These are phyloP conservation scores for Cystobasidium tubakii DNA, from an alignment of 768 basidiomycete species.

Conservation along the genomic window DNA sequence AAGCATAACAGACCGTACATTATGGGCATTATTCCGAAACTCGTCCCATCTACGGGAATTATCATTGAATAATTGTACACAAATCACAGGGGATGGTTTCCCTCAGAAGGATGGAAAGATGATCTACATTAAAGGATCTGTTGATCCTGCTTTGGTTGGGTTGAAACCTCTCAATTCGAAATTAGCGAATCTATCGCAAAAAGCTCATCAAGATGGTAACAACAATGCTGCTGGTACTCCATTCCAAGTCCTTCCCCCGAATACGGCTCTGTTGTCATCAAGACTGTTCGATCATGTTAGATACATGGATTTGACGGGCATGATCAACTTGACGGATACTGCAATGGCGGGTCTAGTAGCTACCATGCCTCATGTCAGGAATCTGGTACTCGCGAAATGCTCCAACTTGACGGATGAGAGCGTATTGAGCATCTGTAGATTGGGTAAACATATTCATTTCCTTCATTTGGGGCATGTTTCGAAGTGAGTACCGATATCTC, in stretches of 20 bases:
- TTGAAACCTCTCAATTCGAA: conserved; percentile 5
- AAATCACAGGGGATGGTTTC: conserved; percentile 78
- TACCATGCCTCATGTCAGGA: conserved; percentile 75
- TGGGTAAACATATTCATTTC: conserved; percentile 90
- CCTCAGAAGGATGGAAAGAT: conserved; percentile 56
- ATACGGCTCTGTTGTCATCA: conserved; percentile 27
- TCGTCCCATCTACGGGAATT: conserved; percentile 83
- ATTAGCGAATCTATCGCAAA: background rate
- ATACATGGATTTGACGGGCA: conserved; percentile 86
- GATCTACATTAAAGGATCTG: conserved; percentile 23
- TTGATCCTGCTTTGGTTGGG: conserved; percentile 7
- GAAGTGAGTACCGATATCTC: conserved; percentile 47
- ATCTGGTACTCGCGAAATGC: conserved; percentile 82
- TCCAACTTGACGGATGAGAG: conserved; percentile 68
- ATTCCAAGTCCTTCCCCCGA: background rate
- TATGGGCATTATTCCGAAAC: conserved; percentile 77
- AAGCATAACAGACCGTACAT: conserved; percentile 65
- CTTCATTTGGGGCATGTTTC: conserved; percentile 85
- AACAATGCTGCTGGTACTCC: background rate
- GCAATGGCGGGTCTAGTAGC: conserved; percentile 75
- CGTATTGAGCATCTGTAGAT: conserved; percentile 72
- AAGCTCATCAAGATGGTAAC: background rate
- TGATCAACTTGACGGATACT: conserved; percentile 69
- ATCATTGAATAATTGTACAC: conserved; percentile 69
- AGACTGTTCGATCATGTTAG: conserved; percentile 74